Evolutionary conservation across 2,329 filamentous ascomycete genomes (phyloP).

Genomic region (Ceratocystis ficicola): DNA sequence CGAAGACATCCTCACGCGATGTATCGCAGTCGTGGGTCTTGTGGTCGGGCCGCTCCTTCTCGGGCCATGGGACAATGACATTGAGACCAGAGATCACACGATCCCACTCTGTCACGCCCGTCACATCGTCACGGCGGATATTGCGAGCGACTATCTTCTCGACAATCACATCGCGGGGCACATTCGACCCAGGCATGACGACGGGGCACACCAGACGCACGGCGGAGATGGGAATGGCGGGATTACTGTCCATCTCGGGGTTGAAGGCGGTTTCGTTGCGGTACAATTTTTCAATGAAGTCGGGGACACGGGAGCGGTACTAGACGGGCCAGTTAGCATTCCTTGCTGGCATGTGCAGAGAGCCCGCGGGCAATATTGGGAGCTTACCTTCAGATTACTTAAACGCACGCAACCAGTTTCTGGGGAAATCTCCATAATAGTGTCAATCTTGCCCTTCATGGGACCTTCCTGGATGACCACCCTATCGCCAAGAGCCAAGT

Average conservation of each 20-base stretch:
- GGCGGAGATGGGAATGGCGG: conserved; percentile 53
- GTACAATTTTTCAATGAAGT: conserved; percentile 20
- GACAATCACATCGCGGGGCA: conserved; percentile 62
- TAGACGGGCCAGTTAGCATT: conserved; percentile 2
- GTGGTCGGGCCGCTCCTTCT: conserved; percentile 42
- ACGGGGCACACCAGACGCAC: conserved; percentile 74
- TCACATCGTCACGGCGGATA: conserved; percentile 34
- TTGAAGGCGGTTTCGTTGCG: conserved; percentile 33
- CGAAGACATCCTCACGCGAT: conserved; percentile 60
- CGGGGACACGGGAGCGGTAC: conserved; percentile 20
- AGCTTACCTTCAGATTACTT: conserved; percentile 48
- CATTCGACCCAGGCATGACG: conserved; percentile 50
- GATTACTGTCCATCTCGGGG: conserved; percentile 33
- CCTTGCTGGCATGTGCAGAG: background rate
- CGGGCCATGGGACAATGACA: conserved; percentile 66
- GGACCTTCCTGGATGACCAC: conserved; percentile 69
- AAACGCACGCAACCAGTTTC: conserved; percentile 48
- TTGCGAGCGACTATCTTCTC: conserved; percentile 49
- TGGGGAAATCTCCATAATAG: conserved; percentile 46
- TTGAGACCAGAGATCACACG: conserved; percentile 59
- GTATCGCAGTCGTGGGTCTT: conserved; percentile 57
- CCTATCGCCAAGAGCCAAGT: conserved; percentile 57
- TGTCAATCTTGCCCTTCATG: conserved; percentile 73
- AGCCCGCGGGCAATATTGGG: conserved; percentile 24
- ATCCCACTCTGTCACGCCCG: conserved; percentile 35